These are phyloP conservation scores for Heritiera littoralis DNA, from an alignment of 345 rosid genomes.

Conservation along the genomic window DNA sequence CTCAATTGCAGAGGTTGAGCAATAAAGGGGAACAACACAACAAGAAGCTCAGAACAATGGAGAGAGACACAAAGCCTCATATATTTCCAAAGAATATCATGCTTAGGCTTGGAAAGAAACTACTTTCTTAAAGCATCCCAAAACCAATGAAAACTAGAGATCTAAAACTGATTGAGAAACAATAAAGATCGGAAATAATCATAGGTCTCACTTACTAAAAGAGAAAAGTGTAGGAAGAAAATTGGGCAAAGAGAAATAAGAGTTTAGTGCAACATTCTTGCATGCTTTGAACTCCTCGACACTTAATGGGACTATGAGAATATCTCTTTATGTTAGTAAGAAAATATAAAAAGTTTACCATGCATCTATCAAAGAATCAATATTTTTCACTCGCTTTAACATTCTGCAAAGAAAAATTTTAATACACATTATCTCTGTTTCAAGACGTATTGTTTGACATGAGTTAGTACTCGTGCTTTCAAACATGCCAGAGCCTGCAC, in stretches of 20 bases:
- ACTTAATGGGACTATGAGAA: not conserved
- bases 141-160: not conserved
- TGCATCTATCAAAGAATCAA: not conserved
- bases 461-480: not conserved
- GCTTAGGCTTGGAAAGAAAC: not conserved
- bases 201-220: not conserved
- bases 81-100: not conserved
- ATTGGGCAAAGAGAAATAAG: not conserved
- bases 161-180: too few relatives aligned
- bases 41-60: not conserved
- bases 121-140: not conserved
- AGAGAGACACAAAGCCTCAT: not conserved
- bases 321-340: not conserved
- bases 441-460: not conserved
- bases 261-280: too few relatives aligned
- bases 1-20: not conserved
- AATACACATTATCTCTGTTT: not conserved
- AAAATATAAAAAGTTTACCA: not conserved
- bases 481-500: not conserved
- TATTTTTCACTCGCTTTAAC: not conserved
- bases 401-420: not conserved
- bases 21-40: not conserved
- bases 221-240: not conserved
- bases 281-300: slow-evolving; percentile 8
- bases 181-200: not conserved